phyloP scores from a whole-genome alignment of 1,139 yeast species.

The Pneumocystis jirovecii region DNA sequence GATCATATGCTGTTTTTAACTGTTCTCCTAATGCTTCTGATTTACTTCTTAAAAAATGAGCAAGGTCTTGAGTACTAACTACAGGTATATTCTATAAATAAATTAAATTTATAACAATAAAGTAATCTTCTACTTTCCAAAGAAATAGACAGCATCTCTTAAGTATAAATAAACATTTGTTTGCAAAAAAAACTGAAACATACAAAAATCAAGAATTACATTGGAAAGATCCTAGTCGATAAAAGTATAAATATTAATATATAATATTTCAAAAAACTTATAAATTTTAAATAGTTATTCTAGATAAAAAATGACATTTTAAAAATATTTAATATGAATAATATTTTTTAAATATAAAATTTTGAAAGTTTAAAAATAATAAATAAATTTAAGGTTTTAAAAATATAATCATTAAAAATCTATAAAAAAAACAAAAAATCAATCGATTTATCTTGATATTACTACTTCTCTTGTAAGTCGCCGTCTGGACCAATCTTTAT shows the following conservation, averaged over 20 bases:
- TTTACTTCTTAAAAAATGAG: neutral
- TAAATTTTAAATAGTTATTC: too few species aligned
- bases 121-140: neutral
- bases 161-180: neutral
- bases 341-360: neutral
- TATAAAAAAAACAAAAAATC: neutral
- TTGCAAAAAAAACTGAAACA: neutral
- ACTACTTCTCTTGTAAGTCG: neutral
- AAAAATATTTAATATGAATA: too few species aligned
- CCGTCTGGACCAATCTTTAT: neutral
- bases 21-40: neutral
- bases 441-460: neutral
- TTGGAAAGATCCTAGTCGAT: neutral
- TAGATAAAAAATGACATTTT: too few species aligned
- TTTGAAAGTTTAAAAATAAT: neutral
- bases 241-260: neutral
- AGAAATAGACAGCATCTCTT: neutral
- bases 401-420: neutral
- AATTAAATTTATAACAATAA: neutral
- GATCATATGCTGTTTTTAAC: neutral
- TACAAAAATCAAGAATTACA: neutral
- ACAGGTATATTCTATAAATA: neutral
- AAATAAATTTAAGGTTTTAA: neutral
- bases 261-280: too few species aligned
- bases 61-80: neutral